phyloP scores from a whole-genome alignment of 768 basidiomycete species.

The Lactarius trivialis region DNA sequence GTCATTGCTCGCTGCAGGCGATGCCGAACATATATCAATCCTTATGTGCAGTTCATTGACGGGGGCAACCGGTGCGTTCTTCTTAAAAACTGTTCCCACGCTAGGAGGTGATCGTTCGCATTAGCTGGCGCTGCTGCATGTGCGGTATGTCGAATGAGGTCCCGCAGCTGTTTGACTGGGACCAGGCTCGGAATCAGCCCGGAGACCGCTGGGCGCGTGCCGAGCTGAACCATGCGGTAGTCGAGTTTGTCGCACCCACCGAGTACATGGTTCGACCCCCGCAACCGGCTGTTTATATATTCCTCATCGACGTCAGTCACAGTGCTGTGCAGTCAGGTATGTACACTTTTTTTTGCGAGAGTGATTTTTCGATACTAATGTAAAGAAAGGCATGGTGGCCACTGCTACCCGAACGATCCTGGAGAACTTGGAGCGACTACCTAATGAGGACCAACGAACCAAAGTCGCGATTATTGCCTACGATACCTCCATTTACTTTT shows the following conservation, averaged over 20 bases:
- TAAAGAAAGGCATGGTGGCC: conserved; percentile 84
- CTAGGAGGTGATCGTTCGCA: not conserved
- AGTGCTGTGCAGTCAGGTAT: conserved; percentile 81
- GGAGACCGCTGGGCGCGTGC: conserved; percentile 92
- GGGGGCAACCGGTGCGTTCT: conserved; percentile 77
- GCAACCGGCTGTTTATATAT: conserved; percentile 94
- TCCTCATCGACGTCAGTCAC: conserved; percentile 95
- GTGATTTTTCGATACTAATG: not conserved
- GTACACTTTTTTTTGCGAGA: conserved; percentile 20
- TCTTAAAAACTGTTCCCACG: not conserved
- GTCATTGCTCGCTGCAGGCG: conserved; percentile 49
- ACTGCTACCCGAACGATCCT: conserved; percentile 95
- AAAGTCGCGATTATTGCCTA: conserved; percentile 91
- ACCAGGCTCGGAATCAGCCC: conserved; percentile 86
- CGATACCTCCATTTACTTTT: conserved; percentile 92
- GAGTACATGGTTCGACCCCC: conserved; percentile 99
- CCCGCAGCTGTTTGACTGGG: conserved; percentile 98
- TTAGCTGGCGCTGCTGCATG: conserved; percentile 97
- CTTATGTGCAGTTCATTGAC: conserved; percentile 67
- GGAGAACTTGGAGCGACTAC: conserved; percentile 90
- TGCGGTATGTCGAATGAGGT: conserved; percentile 98
- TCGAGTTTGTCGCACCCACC: conserved; percentile 95
- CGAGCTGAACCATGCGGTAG: conserved; percentile 89
- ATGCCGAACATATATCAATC: conserved; percentile 52
- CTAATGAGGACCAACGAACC: conserved; percentile 89